Evolutionary conservation across 2,329 filamentous ascomycete species (phyloP).

Genomic region (Calonectria multiphialidica): DNA sequence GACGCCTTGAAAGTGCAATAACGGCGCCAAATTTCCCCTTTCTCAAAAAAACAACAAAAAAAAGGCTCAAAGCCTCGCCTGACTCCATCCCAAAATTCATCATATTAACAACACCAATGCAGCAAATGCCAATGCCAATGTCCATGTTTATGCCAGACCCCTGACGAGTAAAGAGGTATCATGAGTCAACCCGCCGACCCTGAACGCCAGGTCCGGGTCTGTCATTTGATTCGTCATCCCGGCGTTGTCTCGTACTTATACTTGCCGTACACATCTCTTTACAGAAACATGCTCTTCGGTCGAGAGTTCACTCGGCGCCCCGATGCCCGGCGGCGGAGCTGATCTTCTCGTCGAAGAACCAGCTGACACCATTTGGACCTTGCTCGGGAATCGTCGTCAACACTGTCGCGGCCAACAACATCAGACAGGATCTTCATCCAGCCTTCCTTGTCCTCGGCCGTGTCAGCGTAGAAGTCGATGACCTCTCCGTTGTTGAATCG

Average conservation of each 20-base stretch:
- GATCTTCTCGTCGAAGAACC: constrained; percentile 73
- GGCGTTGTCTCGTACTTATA: constrained; percentile 35
- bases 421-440: constrained; percentile 94
- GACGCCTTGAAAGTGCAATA: constrained; percentile 46
- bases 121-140: constrained; percentile 32
- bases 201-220: constrained; percentile 45
- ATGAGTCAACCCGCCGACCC: constrained; percentile 35
- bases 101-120: constrained; percentile 41
- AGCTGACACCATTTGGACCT: constrained; percentile 76
- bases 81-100: constrained; percentile 40
- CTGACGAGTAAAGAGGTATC: constrained; percentile 40
- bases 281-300: constrained; percentile 70
- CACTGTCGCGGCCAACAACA: constrained; percentile 68
- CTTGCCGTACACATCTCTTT: constrained; percentile 38
- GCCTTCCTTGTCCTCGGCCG: constrained; percentile 85
- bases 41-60: constrained; percentile 26
- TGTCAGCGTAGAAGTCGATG: constrained; percentile 98
- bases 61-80: constrained; percentile 35
- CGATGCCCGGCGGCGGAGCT: constrained; percentile 66
- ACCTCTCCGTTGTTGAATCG: constrained; percentile 98
- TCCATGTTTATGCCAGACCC: constrained; percentile 31
- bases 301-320: constrained; percentile 65
- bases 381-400: constrained; percentile 60
- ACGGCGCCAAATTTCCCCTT: constrained; percentile 38
- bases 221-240: constrained; percentile 33